Conservation (phyloP, 306 rosid genomes). For the Cicer bijugum region DNA sequence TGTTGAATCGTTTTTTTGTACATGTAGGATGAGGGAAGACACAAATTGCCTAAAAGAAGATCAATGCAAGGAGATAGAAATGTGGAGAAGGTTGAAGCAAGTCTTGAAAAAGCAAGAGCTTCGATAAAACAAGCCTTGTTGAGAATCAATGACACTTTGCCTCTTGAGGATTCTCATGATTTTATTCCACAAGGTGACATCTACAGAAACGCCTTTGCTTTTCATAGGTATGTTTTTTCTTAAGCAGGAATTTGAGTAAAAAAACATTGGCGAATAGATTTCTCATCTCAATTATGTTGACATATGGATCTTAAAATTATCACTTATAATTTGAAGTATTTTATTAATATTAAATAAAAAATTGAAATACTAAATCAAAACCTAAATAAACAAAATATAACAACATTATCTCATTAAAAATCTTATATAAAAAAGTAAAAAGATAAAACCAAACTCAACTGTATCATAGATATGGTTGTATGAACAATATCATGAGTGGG, state of each 20-base stretch:
- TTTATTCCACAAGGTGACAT: conserved; percentile 55
- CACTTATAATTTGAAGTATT: too few relatives aligned
- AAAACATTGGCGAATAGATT: too few relatives aligned
- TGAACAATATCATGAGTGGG: background rate
- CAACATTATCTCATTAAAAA: too few relatives aligned
- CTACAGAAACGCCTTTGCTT: conserved; percentile 56
- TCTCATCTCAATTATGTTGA: too few relatives aligned
- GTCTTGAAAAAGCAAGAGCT: conserved; percentile 57
- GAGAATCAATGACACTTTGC: conserved; percentile 10
- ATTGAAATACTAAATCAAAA: too few relatives aligned
- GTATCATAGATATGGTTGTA: background rate
- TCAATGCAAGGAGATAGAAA: conserved; percentile 39
- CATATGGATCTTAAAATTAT: too few relatives aligned
- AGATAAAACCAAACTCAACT: too few relatives aligned
- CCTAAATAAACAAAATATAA: too few relatives aligned
- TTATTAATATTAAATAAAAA: too few relatives aligned
- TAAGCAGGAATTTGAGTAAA: too few relatives aligned
- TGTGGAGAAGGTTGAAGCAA: conserved; percentile 56
- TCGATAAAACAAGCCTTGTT: conserved; percentile 55
- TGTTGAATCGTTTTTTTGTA: conserved; percentile 14
- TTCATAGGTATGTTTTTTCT: conserved; percentile 48
- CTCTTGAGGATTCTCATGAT: conserved; percentile 46
- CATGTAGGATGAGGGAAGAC: conserved; percentile 28
- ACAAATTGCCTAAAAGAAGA: background rate
- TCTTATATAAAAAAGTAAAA: too few relatives aligned